Evolutionary conservation across 805 yeast genomes (phyloP).

Genomic region (Yueomyces sinensis): DNA sequence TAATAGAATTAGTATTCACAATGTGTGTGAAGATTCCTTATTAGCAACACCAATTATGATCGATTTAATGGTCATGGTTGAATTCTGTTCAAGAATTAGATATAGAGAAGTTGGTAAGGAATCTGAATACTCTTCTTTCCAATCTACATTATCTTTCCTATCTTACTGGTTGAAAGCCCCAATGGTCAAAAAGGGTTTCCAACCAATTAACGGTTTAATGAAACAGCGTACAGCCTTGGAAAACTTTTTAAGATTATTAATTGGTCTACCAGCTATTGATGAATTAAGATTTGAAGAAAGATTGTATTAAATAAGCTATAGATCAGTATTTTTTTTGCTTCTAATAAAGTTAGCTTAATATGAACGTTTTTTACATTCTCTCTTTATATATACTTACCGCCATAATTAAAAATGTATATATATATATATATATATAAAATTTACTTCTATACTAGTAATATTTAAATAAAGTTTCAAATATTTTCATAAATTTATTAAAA

Average conservation of each 20-base stretch:
- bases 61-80: conserved; percentile 81
- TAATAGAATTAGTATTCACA: conserved; percentile 85
- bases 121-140: conserved; percentile 47
- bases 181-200: conserved; percentile 77
- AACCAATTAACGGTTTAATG: conserved; percentile 85
- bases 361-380: too few species aligned
- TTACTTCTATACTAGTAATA: too few species aligned
- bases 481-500: too few species aligned
- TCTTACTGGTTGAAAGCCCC: conserved; percentile 97
- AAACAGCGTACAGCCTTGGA: conserved; percentile 90
- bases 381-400: too few species aligned
- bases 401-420: too few species aligned
- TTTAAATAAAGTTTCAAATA: too few species aligned
- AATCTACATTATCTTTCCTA: conserved; percentile 75
- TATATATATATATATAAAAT: too few species aligned
- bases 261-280: conserved; percentile 81
- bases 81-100: conserved; percentile 74
- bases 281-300: conserved; percentile 94
- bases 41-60: conserved; percentile 91
- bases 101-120: conserved; percentile 42
- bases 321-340: too few species aligned
- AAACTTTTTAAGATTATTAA: conserved; percentile 76
- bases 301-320: conserved; percentile 7
- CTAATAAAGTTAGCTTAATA: too few species aligned
- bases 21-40: conserved; percentile 91